Percentiles rank a stretch among this genome's conserved stretches.
Evolutionary conservation across 768 basidiomycete species (phyloP).

Genomic region (Tricholoma terreum): DNA sequence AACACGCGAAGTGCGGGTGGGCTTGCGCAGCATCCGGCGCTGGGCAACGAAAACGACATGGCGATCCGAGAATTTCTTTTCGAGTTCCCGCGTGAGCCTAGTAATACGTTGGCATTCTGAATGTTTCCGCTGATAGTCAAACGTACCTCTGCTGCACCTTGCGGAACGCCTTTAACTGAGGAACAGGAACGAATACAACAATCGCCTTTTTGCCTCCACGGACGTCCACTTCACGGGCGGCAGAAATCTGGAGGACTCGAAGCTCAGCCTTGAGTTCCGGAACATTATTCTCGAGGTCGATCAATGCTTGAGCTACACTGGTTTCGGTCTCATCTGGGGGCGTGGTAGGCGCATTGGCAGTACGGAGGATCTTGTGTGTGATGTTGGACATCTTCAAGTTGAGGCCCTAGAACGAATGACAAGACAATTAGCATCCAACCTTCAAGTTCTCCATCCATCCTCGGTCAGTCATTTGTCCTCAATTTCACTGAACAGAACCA

Average conservation of each 20-base stretch:
- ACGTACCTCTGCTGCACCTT: constrained; percentile 92
- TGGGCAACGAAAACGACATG: constrained; percentile 99
- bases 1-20: constrained; percentile 88
- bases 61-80: constrained; percentile 99
- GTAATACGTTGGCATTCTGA: constrained; percentile 5
- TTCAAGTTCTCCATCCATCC: constrained; percentile 52
- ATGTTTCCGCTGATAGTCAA: constrained; percentile 10
- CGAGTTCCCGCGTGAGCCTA: constrained; percentile 96
- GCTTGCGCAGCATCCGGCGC: constrained; percentile 97
- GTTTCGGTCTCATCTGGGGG: constrained; percentile 90
- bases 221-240: constrained; percentile 98
- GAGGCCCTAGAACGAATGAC: constrained; percentile 29
- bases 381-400: constrained; percentile 63
- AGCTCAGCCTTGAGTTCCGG: constrained; percentile 98
- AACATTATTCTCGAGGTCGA: constrained; percentile 98
- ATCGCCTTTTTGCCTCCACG: constrained; percentile 99
- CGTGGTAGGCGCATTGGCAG: constrained; percentile 91
- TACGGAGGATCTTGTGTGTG: constrained; percentile 85
- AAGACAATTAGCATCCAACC: constrained; percentile 48
- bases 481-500: constrained; percentile 17
- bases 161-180: constrained; percentile 97
- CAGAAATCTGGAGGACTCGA: constrained; percentile 93
- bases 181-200: constrained; percentile 96
- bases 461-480: constrained; percentile 24
- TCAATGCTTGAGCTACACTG: constrained; percentile 88